Percentiles rank a stretch among this genome's conserved stretches.
Conservation (phyloP, 805 yeast genomes). For the Ogataea glucozyma region DNA sequence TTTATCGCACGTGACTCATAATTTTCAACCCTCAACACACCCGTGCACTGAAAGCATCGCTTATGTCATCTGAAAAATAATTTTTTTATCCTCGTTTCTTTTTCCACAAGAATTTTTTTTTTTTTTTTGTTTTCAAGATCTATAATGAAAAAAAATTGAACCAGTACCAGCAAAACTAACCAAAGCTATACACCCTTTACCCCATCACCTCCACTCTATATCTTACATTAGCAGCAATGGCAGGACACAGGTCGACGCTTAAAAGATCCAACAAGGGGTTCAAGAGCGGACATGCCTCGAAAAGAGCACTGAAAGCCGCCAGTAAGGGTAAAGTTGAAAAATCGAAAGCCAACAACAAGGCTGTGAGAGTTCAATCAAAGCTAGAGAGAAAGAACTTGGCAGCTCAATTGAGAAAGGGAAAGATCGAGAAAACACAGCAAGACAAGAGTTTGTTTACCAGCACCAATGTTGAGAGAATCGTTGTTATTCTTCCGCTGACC, state of each 20-base stretch:
- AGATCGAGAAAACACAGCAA: slow-evolving; percentile 59
- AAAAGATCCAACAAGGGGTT: slow-evolving; percentile 87
- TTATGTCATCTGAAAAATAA: slow-evolving; percentile 4
- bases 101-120: slow-evolving; percentile 4
- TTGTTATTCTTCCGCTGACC: slow-evolving; percentile 79
- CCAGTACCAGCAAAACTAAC: not conserved
- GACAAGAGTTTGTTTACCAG: slow-evolving; percentile 66
- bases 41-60: not conserved
- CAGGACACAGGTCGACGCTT: slow-evolving; percentile 81
- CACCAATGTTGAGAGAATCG: slow-evolving; percentile 76
- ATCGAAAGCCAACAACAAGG: slow-evolving; percentile 39
- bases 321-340: slow-evolving; percentile 88
- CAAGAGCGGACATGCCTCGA: slow-evolving; percentile 88
- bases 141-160: not conserved
- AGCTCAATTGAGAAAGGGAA: slow-evolving; percentile 73
- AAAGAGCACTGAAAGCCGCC: slow-evolving; percentile 79
- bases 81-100: slow-evolving; percentile 9
- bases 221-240: slow-evolving; percentile 52
- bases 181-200: not conserved
- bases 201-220: not conserved
- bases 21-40: not conserved
- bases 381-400: slow-evolving; percentile 75
- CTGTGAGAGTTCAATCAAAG: slow-evolving; percentile 42
- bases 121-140: slow-evolving; percentile 6
- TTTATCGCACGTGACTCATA: slow-evolving; percentile 12